A percentile compares a stretch with the other conserved stretches of the same genome.
phyloP scores from a whole-genome alignment of 176 grass and related monocot genomes.

The Musa troglodytarum region DNA sequence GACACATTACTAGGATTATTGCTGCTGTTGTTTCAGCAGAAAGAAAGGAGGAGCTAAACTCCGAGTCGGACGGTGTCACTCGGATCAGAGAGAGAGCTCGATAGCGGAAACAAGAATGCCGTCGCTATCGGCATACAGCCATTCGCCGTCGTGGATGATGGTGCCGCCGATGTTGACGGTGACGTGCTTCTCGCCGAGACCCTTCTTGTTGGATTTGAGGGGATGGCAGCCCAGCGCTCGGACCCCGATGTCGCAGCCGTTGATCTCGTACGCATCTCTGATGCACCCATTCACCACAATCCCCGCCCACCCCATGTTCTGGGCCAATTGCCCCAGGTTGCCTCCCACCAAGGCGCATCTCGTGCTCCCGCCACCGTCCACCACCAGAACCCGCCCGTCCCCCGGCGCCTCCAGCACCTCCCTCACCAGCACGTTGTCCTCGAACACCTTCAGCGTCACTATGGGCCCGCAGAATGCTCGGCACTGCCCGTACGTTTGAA shows the following conservation, averaged over 20 bases:
- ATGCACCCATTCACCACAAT: slow-evolving; percentile 17
- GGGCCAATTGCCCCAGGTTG: slow-evolving; percentile 11
- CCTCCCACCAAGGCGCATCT: slow-evolving; percentile 18
- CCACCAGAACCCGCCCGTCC: slow-evolving; percentile 6
- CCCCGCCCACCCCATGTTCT: slow-evolving; percentile 17
- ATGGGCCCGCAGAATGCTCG: slow-evolving; percentile 4
- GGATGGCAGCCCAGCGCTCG: slow-evolving; percentile 9
- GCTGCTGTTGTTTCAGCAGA: not conserved
- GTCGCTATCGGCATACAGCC: slow-evolving; percentile 16
- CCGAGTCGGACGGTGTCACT: too few species aligned
- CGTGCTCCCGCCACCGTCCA: slow-evolving; percentile 13
- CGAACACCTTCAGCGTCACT: slow-evolving; percentile 19
- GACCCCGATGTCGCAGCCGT: slow-evolving; percentile 4
- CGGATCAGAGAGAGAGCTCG: not conserved
- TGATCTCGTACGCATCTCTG: slow-evolving; percentile 7
- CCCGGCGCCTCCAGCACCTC: slow-evolving; percentile 5
- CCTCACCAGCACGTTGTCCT: slow-evolving; percentile 18
- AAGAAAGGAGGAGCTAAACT: not conserved
- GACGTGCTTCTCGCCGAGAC: slow-evolving; percentile 6
- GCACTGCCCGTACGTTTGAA: slow-evolving; percentile 3
- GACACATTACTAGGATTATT: too few species aligned
- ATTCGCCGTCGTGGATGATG: slow-evolving; percentile 13
- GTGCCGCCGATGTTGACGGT: slow-evolving; percentile 6
- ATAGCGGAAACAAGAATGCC: slow-evolving; percentile 12
- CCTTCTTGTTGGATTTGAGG: slow-evolving; percentile 14